Base-by-base conservation (phyloP, 768 basidiomycete species). In the Boletus rubropictus region DNA sequence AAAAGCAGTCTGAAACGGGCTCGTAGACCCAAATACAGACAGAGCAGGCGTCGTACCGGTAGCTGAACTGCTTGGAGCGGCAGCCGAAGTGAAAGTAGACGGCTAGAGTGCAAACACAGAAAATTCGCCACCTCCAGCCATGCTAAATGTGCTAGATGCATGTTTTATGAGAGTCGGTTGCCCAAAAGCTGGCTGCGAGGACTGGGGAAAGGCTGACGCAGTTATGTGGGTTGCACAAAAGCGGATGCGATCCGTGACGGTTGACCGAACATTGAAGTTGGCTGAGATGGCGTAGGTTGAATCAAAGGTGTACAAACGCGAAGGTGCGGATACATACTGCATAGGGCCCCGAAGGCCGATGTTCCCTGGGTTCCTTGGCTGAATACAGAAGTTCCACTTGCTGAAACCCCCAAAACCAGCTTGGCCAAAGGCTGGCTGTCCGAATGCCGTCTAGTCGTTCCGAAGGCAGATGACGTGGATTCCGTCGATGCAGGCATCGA, bases 101-200 rank as follows among this genome's bases (percentile, higher is more conserved):
- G 74, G 69, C 36, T 74, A 69, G 5, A 69, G 65, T n/a, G 76
- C 67, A 56, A 81, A 81, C 5, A 76, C 72, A 27, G 76, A 73
- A 50, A 79, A 80, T 3, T 67, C 76, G 12, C 75, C 69, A 2
- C 73, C 68, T 14, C 62, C 61, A 36, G 72, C 66, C 1, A 67
- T 65, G 38, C 67, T 63, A 46, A 83, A 83, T 2, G 76, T 77
- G 2, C 79, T 78, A 5, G 73, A 65, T 4, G 74, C 69, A 4
- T 78, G 74, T 50, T 75, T 76, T 46, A 80, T 72, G 20, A 79
- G 46, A 27, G 60, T 57, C 2, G 71, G 61, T 39, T 70, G 63
- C n/a, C 66, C 62, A n/a, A 69, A 71, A 22, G 61, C 62, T 4
- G 68, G 57, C 46, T 70, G 63, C 9, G 62, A 66, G 34, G 45